Evolutionary conservation across 2,329 filamentous ascomycete genomes (phyloP), one percentile per base, ranked within the genome.

Genomic region (Phyllosticta paracitricarpa): DNA sequence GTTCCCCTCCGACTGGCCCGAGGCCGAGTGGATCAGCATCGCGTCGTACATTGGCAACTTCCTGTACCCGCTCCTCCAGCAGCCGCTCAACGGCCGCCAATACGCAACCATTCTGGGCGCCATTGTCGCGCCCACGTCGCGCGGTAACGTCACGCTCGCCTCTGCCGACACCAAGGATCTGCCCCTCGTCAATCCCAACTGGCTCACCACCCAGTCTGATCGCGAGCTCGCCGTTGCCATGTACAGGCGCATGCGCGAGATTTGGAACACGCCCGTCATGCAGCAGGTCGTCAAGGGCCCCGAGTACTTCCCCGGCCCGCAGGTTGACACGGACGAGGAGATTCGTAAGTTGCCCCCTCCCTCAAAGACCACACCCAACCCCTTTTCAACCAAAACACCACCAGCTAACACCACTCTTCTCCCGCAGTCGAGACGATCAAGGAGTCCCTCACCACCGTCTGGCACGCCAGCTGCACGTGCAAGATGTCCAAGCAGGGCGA

Each of bases 151-250:
- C n/a, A 70, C 69, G 0, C 69, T 76, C 25, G n/a, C 61, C 0
- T 70, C 65, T 8, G 58, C 67, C 14, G 65, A 71, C 51, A 70
- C 67, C 1, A 22, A 57, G 0, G 67, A 67, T 22, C 60, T 64
- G 0, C 75, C 76, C 0, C 48, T 69, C 12, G 67, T 77, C 52
- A 66, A 75, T 52, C 71, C 73, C 0, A 68, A 68, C 33, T 76
- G 72, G 72, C 66, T 77, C 2, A 71, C 69, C 3, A 59, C 71
- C 26, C 64, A 65, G 0, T 63, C 65, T 0, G 74, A 77, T 57
- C 59, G 68, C 25, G 66, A 70, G 12, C 51, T 76, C 1, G 71
- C 69, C 0, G 54, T 77, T 0, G 68, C 69, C 1, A 65, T 66
- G 2, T 71, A 68, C 65, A 71, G 69, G 57, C 63, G 77, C 6